Evolutionary conservation across 306 rosid species (phyloP).

Genomic region (Cyamopsis tetragonoloba): DNA sequence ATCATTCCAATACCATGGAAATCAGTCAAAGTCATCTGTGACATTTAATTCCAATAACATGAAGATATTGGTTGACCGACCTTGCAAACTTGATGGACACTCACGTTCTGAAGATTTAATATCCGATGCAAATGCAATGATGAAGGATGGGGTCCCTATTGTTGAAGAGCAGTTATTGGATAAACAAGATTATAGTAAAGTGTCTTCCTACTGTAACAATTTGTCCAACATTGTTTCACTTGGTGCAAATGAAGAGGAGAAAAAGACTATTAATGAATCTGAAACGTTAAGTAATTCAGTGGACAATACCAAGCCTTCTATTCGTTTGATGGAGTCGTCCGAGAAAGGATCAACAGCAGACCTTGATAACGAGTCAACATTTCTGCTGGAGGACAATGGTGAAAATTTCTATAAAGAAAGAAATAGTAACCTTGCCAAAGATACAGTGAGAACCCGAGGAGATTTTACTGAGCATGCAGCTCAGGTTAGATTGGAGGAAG

Average conservation of each 20-base stretch:
- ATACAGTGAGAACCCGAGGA: constrained; percentile 21
- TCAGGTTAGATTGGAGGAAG: constrained; percentile 59
- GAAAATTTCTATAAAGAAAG: constrained; percentile 28
- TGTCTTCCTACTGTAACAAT: constrained; percentile 11
- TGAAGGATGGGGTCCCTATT: constrained; percentile 30
- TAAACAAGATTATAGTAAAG: constrained; percentile 28
- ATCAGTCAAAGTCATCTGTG: constrained; percentile 29
- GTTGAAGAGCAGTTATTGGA: constrained; percentile 38
- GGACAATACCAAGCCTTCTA: constrained; percentile 26
- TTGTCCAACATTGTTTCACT: constrained; percentile 17
- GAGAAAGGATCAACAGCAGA: constrained; percentile 28
- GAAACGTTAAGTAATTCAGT: constrained; percentile 33
- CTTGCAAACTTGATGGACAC: constrained; percentile 13
- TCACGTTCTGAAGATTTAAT: constrained; percentile 34
- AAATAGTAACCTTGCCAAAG: constrained; percentile 28
- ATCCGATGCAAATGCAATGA: constrained; percentile 35
- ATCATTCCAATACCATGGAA: constrained; percentile 25
- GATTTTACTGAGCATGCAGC: constrained; percentile 32
- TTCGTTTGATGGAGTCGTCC: constrained; percentile 30
- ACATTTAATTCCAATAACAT: constrained; percentile 16
- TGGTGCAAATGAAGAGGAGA: constrained; percentile 30
- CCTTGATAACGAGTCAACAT: constrained; percentile 25
- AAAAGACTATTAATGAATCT: constrained; percentile 32
- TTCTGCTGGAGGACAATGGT: constrained; percentile 24
- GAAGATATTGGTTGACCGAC: constrained; percentile 1